Percentiles rank a stretch among this genome's conserved stretches.
These are phyloP conservation scores for Amphicarpaea edgeworthii DNA, from an alignment of 306 rosid species.

Conservation along the genomic window DNA sequence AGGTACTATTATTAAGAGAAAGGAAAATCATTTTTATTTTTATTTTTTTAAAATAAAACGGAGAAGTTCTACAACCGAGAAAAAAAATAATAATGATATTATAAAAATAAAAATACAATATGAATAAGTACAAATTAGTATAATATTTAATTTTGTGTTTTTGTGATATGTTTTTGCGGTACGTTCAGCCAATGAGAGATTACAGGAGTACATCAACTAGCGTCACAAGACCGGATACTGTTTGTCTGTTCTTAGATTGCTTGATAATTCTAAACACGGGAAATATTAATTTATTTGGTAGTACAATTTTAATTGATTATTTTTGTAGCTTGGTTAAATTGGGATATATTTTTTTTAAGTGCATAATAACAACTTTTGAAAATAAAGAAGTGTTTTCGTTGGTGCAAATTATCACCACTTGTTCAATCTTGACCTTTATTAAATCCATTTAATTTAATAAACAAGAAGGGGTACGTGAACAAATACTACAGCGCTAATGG, in stretches of 20 bases:
- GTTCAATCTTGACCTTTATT: neutral
- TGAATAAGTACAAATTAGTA: neutral
- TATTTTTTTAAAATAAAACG: neutral
- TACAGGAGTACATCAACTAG: constrained; percentile 38
- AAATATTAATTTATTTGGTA: neutral
- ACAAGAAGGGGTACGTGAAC: neutral
- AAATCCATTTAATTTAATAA: neutral
- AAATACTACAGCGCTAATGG: neutral
- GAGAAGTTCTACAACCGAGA: neutral
- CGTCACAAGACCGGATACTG: constrained; percentile 33
- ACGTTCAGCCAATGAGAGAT: constrained; percentile 43
- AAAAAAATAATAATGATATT: neutral
- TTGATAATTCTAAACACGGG: constrained; percentile 41
- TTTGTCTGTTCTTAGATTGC: constrained; percentile 6
- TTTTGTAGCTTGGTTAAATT: neutral
- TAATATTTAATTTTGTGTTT: neutral
- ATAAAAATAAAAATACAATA: neutral
- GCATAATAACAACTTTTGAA: neutral
- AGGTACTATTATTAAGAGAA: neutral
- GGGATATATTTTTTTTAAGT: neutral
- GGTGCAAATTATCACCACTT: neutral
- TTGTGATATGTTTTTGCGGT: neutral
- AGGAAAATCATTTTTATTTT: neutral
- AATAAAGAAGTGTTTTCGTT: neutral
- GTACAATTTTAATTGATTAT: neutral